Conservation (phyloP, 1,284 basidiomycete genomes). For the Trichosporon sp. region DNA sequence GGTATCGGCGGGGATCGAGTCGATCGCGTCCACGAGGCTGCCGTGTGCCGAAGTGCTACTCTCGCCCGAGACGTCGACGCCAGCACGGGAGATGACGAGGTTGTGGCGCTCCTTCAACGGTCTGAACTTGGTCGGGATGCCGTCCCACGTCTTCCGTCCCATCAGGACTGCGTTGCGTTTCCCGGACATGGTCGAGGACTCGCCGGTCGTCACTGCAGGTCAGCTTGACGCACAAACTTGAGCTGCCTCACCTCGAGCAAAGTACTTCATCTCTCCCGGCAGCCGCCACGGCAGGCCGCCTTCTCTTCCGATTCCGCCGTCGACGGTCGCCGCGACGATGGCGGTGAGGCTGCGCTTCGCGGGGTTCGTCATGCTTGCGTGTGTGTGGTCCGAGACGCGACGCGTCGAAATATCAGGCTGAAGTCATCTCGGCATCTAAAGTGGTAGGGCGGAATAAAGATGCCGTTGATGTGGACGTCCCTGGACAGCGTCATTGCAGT, state of each 20-base stretch:
- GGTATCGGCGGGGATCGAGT: constrained; percentile 16
- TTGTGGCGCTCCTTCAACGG: constrained; percentile 77
- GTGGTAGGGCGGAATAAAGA: constrained; percentile 6
- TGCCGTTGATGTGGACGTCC: background rate
- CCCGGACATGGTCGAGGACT: constrained; percentile 30
- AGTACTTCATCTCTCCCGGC: constrained; percentile 88
- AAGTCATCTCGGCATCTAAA: background rate
- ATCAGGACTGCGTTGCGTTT: constrained; percentile 77
- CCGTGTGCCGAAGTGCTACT: constrained; percentile 27
- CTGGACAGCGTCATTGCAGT: constrained; percentile 18
- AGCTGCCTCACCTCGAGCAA: constrained; percentile 59
- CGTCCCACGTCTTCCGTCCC: constrained; percentile 98
- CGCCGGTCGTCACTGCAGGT: constrained; percentile 44
- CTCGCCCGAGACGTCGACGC: constrained; percentile 59
- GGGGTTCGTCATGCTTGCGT: constrained; percentile 3
- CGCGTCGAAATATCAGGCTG: constrained; percentile 1
- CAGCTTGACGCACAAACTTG: background rate
- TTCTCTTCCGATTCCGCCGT: constrained; percentile 80
- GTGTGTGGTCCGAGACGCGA: background rate
- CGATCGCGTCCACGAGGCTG: constrained; percentile 39
- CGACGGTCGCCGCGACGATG: constrained; percentile 84
- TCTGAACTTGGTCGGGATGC: constrained; percentile 82
- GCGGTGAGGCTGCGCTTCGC: constrained; percentile 59
- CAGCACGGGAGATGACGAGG: constrained; percentile 70
- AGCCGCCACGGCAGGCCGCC: constrained; percentile 81